phyloP scores from a whole-genome alignment of 371 early-diverging fungal genomes.

The Quaeritorhiza haematococci region DNA sequence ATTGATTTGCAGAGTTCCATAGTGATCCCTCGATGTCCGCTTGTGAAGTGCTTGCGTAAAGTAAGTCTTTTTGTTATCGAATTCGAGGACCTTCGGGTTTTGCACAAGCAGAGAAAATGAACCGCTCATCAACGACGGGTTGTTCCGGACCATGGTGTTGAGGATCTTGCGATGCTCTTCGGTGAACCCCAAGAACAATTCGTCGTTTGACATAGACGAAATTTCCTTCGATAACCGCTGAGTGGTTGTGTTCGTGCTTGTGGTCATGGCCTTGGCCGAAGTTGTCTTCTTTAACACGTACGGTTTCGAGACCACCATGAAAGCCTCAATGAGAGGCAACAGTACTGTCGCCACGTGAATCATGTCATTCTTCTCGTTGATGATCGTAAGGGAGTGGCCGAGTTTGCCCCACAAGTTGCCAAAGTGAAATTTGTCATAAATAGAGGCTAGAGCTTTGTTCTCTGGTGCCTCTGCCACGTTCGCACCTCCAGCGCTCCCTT shows the following conservation, averaged over 20 bases:
- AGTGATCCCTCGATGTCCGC: constrained; percentile 61
- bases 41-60: constrained; percentile 93
- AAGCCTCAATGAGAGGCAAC: constrained; percentile 90
- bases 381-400: constrained; percentile 65
- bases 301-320: constrained; percentile 90
- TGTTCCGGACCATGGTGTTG: constrained; percentile 95
- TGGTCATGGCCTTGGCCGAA: background rate
- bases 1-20: constrained; percentile 73
- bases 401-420: constrained; percentile 75
- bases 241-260: background rate
- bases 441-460: constrained; percentile 30
- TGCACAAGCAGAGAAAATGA: constrained; percentile 94
- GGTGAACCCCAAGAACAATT: constrained; percentile 82
- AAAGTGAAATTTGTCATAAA: constrained; percentile 71
- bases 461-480: background rate
- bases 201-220: constrained; percentile 29
- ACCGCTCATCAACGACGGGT: constrained; percentile 90
- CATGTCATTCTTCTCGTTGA: constrained; percentile 75
- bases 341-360: constrained; percentile 89
- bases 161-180: constrained; percentile 93
- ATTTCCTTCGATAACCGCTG: constrained; percentile 1
- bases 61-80: constrained; percentile 97
- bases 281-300: constrained; percentile 22
- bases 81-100: constrained; percentile 95
- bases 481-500: background rate